Base-by-base conservation (phyloP, 2,329 filamentous ascomycete genomes). In the Corinectria fuckeliana region DNA sequence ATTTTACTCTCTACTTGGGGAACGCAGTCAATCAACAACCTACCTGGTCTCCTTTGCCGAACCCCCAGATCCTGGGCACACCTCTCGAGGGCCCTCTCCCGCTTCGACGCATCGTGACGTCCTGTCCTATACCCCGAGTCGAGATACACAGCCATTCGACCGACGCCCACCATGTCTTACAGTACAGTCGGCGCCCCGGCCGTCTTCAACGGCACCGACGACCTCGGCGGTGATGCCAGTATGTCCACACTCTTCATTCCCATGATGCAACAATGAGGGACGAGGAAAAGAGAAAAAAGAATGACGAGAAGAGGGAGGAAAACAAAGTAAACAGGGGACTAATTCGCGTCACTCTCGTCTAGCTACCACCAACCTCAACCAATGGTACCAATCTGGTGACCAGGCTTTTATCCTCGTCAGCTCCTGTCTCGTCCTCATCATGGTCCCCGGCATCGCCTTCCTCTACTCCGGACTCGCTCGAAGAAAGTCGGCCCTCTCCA, bases 391-490 rank as follows among this genome's bases (percentile, higher is more conserved):
- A 68, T 82, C 92, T 5, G 95, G 95, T 72, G 95, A 99, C 78
- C 90, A 93, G 80, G 92, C 93, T 75, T 98, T 91, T 81, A 98
- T 98, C 77, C 84, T 98, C 76, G 78, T 98, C 71, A 85, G 91
- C 61, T 87, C 93, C 61, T 93, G 91, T 75, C 96, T 98, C 90
- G 94, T 98, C 66, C 80, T 98, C 80, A 81, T 97, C 79, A 99
- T 98, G 95, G 84, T 98, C 26, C 95, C 95, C 26, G 95, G 95
- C 71, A 93, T 99, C 70, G 93, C 92, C 56, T 97, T 99, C 79
- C 88, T 99, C 66, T 99, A 99, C 82, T 97, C 94, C 11, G 95
- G 95, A 68, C 89, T 98, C 67, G 94, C 95, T n/a, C 90, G 95
- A 67, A 88, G 95, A 83, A 99, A 99, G 82, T 98, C 95, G 5